These are phyloP conservation scores for Hydnum rufescens DNA, from an alignment of 768 basidiomycete genomes.

Conservation along the genomic window DNA sequence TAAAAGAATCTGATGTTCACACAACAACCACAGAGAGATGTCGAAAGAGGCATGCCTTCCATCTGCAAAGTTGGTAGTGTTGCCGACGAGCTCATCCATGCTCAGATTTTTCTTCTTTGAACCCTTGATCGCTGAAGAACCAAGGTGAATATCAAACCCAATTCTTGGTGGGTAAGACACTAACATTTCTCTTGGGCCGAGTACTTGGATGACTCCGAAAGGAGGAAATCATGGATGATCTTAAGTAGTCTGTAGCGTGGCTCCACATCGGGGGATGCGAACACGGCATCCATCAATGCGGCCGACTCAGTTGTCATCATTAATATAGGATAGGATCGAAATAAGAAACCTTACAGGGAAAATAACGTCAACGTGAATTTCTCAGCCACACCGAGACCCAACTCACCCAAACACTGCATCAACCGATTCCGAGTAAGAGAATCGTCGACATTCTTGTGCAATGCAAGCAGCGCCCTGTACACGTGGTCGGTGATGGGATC, in stretches of 20 bases:
- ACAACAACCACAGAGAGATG: not conserved
- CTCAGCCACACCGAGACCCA: not conserved
- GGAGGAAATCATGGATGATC: constrained; percentile 82
- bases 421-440: constrained; percentile 44
- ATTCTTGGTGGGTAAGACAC: not conserved
- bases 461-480: constrained; percentile 45
- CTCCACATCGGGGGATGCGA: constrained; percentile 53
- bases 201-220: constrained; percentile 66
- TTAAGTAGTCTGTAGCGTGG: constrained; percentile 52
- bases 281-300: constrained; percentile 76
- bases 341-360: constrained; percentile 80
- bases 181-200: constrained; percentile 47
- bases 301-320: constrained; percentile 71
- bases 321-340: constrained; percentile 76
- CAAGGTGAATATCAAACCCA: not conserved
- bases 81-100: constrained; percentile 88
- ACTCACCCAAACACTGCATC: constrained; percentile 67
- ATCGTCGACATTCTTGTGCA: constrained; percentile 50
- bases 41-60: constrained; percentile 50
- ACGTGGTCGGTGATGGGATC: constrained; percentile 66
- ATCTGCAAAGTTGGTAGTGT: constrained; percentile 88
- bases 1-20: constrained; percentile 1
- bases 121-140: constrained; percentile 17
- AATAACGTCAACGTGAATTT: too few relatives aligned
- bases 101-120: constrained; percentile 34